Evolutionary conservation across 2,329 filamentous ascomycete species (phyloP), one percentile per base, ranked within the genome.

Genomic region (Fusarium tricinctum): DNA sequence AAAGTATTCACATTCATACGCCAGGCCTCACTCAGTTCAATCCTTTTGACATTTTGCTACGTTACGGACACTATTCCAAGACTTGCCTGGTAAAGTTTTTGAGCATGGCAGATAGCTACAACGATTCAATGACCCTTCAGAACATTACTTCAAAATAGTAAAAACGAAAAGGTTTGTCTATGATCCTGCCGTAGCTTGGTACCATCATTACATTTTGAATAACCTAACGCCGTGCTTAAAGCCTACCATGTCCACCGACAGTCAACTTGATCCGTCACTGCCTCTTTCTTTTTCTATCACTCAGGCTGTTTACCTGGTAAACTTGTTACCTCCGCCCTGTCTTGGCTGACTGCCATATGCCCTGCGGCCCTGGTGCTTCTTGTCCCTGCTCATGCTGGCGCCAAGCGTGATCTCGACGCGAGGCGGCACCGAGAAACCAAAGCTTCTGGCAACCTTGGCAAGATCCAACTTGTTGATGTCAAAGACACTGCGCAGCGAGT

Each of bases 401-500:
- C 92, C 92, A n/a, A 97, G 82, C 39, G 87, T 87, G 71, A 97
- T 91, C 75, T 97, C 93, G n/a, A 97, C 91, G 46, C 92, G 84
- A 4, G 93, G 93, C 42, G 93, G 92, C 7, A 89, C 88, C 6
- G 85, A 81, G 80, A 97, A 97, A 0, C 93, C 93, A 76, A 96
- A 97, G 71, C 89, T 88, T 84, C 92, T 94, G 45, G 92, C 92
- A 12, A 97, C 89, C 81, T 94, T 95, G 74, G 91, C 87, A 28
- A 97, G 83, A 77, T 97, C 93, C 10, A 97, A 84, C 78, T 93
- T 93, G 79, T 94, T 88, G 63, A 97, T 90, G 75, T 97, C 92
- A 75, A 95, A 97, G 19, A 84, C 81, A 55, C 82, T 82, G 56
- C 82, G 81, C 65, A 84, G 78, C 59, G 81, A 83, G 76, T 84